Conservation (phyloP, 2,329 filamentous ascomycete species). For the Ustilaginoidea virens region DNA sequence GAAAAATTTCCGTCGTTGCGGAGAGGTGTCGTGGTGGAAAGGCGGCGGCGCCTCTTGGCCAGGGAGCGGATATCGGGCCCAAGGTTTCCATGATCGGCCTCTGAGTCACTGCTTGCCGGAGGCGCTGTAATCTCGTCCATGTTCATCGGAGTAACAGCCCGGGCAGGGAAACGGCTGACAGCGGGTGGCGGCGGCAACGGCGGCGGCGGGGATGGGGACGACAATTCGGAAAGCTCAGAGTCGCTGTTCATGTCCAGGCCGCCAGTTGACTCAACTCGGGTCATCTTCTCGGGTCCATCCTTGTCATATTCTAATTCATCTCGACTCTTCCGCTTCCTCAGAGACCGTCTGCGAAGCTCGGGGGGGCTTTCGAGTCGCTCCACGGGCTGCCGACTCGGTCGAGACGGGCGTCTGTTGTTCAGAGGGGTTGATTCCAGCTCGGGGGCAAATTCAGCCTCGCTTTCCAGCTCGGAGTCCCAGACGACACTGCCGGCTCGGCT, state of each 20-base stretch:
- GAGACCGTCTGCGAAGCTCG: slow-evolving; percentile 12
- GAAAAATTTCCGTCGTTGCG: slow-evolving; percentile 26
- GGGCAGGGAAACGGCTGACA: no score
- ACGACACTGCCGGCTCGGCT: slow-evolving; percentile 12
- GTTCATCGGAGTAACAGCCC: slow-evolving; percentile 25
- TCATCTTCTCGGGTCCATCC: slow-evolving; percentile 21
- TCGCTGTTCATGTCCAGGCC: slow-evolving; percentile 16
- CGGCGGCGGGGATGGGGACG: slow-evolving; percentile 20
- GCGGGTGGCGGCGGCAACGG: no score
- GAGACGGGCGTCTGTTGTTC: slow-evolving; percentile 25
- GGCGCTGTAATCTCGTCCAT: slow-evolving; percentile 37
- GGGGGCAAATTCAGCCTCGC: slow-evolving; percentile 37
- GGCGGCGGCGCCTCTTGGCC: slow-evolving; percentile 28
- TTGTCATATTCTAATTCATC: slow-evolving; percentile 23
- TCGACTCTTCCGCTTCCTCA: slow-evolving; percentile 42
- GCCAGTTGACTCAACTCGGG: slow-evolving; percentile 13
- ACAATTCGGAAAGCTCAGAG: slow-evolving; percentile 21
- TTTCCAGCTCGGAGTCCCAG: slow-evolving; percentile 18
- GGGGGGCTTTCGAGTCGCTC: slow-evolving; percentile 8
- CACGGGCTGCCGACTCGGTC: slow-evolving; percentile 11
- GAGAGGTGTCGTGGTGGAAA: slow-evolving; percentile 20
- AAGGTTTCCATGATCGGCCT: slow-evolving; percentile 23
- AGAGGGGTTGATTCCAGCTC: slow-evolving; percentile 56
- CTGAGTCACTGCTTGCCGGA: slow-evolving; percentile 36
- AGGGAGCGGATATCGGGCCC: slow-evolving; percentile 39